Percentiles rank a stretch among this genome's conserved stretches.
These are phyloP conservation scores for Yamadazyma philogaea DNA, from an alignment of 805 yeast species.

Conservation along the genomic window DNA sequence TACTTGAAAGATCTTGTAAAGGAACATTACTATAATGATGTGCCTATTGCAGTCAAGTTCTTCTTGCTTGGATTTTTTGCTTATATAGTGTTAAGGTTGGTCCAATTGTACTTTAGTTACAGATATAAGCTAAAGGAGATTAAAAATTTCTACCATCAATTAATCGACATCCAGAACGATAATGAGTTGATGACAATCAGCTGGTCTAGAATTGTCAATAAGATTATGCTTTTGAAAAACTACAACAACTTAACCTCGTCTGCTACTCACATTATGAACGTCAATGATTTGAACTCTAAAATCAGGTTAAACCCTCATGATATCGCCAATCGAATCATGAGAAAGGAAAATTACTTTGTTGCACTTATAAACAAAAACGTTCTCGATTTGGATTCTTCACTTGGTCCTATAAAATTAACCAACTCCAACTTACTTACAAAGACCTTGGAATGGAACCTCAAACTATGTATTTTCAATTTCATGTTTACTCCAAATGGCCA, in stretches of 20 bases:
- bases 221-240: constrained; percentile 70
- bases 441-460: constrained; percentile 92
- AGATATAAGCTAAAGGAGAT: constrained; percentile 66
- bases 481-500: constrained; percentile 84
- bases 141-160: constrained; percentile 67
- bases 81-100: constrained; percentile 49
- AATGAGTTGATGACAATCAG: constrained; percentile 85
- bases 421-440: constrained; percentile 57
- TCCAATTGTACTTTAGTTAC: constrained; percentile 59
- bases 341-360: constrained; percentile 90
- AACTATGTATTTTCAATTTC: constrained; percentile 81
- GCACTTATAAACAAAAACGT: constrained; percentile 81
- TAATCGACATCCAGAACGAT: constrained; percentile 69
- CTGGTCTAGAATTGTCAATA: constrained; percentile 83
- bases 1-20: constrained; percentile 30
- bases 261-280: constrained; percentile 12
- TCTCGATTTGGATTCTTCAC: constrained; percentile 55
- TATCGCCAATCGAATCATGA: constrained; percentile 92
- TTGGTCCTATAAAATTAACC: constrained; percentile 16
- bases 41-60: constrained; percentile 49
- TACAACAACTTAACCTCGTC: constrained; percentile 69
- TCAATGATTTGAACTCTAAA: constrained; percentile 62
- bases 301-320: constrained; percentile 85
- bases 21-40: constrained; percentile 44
- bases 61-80: constrained; percentile 59